These are phyloP conservation scores for Eucalyptus erythrocorys DNA, from an alignment of 345 rosid species.

Conservation along the genomic window DNA sequence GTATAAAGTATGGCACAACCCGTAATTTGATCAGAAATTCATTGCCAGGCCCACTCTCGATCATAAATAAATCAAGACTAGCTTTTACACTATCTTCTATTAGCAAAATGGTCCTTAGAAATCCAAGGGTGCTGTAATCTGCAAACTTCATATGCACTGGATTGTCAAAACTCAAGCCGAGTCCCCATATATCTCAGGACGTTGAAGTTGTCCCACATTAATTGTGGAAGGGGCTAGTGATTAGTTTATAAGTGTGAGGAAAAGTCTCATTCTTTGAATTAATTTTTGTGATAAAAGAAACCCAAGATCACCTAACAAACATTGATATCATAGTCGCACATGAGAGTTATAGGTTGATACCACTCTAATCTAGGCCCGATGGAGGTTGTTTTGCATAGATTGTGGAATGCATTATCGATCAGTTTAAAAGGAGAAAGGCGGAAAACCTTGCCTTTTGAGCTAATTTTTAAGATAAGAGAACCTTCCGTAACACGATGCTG, in stretches of 20 bases:
- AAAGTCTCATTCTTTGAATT: fast-evolving
- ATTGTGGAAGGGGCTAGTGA: fast-evolving
- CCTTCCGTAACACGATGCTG: fast-evolving
- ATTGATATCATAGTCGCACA: too few species aligned
- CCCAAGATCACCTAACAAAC: too few species aligned
- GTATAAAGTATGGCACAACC: background rate
- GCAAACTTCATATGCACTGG: background rate
- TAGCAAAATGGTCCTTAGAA: background rate
- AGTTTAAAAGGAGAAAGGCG: too few species aligned
- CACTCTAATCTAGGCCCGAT: fast-evolving
- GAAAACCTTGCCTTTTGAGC: fast-evolving
- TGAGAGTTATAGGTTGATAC: too few species aligned
- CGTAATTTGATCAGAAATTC: background rate
- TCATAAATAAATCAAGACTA: background rate
- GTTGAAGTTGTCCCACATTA: fast-evolving
- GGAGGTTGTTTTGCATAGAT: too few species aligned
- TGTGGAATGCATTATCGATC: too few species aligned
- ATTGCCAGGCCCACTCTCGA: background rate
- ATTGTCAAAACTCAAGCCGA: fast-evolving
- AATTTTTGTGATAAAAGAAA: too few species aligned
- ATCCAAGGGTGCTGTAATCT: background rate
- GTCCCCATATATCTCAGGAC: background rate
- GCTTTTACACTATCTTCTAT: background rate
- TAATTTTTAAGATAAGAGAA: too few species aligned
- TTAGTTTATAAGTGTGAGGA: fast-evolving